Conservation (phyloP, 352 stramenopile species). For the Synura sp. region DNA sequence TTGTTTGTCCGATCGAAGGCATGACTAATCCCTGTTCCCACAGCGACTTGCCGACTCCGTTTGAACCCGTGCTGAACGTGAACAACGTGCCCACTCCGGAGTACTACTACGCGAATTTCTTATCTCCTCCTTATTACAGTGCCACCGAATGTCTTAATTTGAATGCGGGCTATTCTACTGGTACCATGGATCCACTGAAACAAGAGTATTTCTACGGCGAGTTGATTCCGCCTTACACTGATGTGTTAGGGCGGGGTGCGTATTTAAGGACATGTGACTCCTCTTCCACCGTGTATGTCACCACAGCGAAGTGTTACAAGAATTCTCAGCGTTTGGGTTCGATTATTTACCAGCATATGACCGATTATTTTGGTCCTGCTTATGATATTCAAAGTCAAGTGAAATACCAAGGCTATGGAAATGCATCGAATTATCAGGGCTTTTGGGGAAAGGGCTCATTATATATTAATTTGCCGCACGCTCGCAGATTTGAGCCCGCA, state of each 20-base stretch:
- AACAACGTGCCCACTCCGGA: constrained; percentile 58
- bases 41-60: constrained; percentile 85
- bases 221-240: constrained; percentile 88
- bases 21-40: constrained; percentile 86
- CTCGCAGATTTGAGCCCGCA: constrained; percentile 68
- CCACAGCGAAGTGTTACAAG: constrained; percentile 76
- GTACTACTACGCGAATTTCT: constrained; percentile 56
- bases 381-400: constrained; percentile 82
- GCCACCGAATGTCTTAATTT: constrained; percentile 82
- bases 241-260: constrained; percentile 77
- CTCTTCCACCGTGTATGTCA: too few relatives aligned
- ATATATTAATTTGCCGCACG: constrained; percentile 71
- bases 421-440: constrained; percentile 63
- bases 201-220: constrained; percentile 86
- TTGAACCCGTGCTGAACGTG: constrained; percentile 61
- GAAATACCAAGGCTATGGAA: constrained; percentile 87
- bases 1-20: constrained; percentile 77
- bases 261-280: constrained; percentile 73
- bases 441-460: constrained; percentile 77
- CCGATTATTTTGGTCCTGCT: constrained; percentile 84
- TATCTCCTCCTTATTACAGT: constrained; percentile 67
- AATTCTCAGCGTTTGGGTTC: constrained; percentile 68
- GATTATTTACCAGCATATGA: constrained; percentile 82
- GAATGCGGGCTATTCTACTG: constrained; percentile 55
- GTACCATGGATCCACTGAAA: constrained; percentile 44